These are phyloP conservation scores for Pseudoperonospora humuli DNA, from an alignment of 352 stramenopile species.

Conservation along the genomic window DNA sequence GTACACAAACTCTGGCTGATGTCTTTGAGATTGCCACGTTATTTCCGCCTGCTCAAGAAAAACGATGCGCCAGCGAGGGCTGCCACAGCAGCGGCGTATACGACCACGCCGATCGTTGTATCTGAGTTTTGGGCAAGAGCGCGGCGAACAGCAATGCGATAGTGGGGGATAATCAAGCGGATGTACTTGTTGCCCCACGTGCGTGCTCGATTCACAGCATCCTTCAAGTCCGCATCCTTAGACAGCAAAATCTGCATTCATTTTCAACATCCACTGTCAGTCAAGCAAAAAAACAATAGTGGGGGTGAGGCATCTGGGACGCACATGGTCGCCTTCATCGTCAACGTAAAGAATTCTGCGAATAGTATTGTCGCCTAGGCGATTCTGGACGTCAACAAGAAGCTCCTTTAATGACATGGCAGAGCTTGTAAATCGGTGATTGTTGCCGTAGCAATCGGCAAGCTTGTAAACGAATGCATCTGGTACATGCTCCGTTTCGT, in stretches of 20 bases:
- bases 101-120: constrained; percentile 60
- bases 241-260: constrained; percentile 58
- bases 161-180: constrained; percentile 54
- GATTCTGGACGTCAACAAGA: constrained; percentile 59
- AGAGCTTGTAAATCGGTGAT: constrained; percentile 81
- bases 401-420: constrained; percentile 66
- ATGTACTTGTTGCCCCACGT: constrained; percentile 84
- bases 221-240: constrained; percentile 71
- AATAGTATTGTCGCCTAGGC: constrained; percentile 68
- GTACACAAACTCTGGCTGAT: not conserved
- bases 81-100: constrained; percentile 66
- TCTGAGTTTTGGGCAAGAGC: constrained; percentile 39
- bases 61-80: constrained; percentile 74
- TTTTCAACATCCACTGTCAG: not conserved
- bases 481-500: constrained; percentile 17
- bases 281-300: constrained; percentile 1
- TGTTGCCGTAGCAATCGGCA: constrained; percentile 72
- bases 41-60: constrained; percentile 67
- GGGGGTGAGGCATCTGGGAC: constrained; percentile 2
- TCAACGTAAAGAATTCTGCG: constrained; percentile 74
- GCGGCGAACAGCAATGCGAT: constrained; percentile 35
- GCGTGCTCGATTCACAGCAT: constrained; percentile 64
- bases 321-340: constrained; percentile 73
- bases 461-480: constrained; percentile 82
- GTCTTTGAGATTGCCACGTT: not conserved